These are phyloP conservation scores for Chimonanthus salicifolius DNA, from an alignment of 164 flowering plant species.

Conservation along the genomic window DNA sequence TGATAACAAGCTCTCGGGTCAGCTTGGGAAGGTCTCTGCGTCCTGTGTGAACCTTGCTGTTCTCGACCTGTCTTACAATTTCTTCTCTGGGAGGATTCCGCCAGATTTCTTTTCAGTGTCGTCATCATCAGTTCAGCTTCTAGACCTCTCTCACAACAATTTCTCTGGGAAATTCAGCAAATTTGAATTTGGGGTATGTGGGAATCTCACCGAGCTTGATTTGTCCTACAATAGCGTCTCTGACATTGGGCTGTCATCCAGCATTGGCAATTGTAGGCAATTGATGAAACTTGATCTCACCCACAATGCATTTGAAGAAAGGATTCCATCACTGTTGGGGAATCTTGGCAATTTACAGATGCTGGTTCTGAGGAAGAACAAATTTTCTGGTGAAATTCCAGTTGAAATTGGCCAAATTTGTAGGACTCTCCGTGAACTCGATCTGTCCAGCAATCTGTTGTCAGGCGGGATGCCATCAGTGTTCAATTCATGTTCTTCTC, in stretches of 20 bases:
- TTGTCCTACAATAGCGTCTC: conserved; percentile 47
- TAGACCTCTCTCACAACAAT: conserved; percentile 64
- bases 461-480: conserved; percentile 51
- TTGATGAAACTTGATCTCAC: conserved; percentile 51
- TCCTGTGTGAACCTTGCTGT: conserved; percentile 38
- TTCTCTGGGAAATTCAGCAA: conserved; percentile 45
- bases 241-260: conserved; percentile 36
- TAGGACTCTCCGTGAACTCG: conserved; percentile 44
- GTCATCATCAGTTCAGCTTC: conserved; percentile 18
- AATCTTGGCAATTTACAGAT: conserved; percentile 34
- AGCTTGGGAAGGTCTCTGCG: conserved; percentile 15
- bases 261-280: conserved; percentile 37
- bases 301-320: conserved; percentile 29
- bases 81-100: conserved; percentile 26
- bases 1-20: conserved; percentile 43
- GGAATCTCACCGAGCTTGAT: conserved; percentile 44
- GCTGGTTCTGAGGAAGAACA: conserved; percentile 47
- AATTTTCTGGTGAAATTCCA: conserved; percentile 57
- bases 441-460: conserved; percentile 57
- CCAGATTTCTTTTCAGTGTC: conserved; percentile 1
- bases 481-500: conserved; percentile 41
- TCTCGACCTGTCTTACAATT: conserved; percentile 53
- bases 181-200: conserved; percentile 44
- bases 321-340: conserved; percentile 40
- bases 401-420: conserved; percentile 43